Base-by-base conservation (phyloP, 1,284 basidiomycete genomes). In the Peniophora sp. region DNA sequence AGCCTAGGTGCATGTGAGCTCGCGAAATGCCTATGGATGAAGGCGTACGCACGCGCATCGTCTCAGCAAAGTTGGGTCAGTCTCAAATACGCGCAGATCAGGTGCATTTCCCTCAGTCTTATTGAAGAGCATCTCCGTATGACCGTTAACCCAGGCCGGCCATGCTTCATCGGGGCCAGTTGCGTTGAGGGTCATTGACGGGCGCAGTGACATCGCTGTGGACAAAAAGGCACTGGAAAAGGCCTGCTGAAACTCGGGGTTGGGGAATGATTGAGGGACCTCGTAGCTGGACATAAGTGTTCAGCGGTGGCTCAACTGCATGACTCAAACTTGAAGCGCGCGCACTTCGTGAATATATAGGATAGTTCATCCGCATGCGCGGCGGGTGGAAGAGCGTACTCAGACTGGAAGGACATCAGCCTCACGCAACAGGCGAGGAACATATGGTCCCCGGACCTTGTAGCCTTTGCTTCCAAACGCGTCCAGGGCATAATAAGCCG, bases 141-240 rank as follows among this genome's bases (percentile, higher is more conserved):
- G 39, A 12, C 20, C 17, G 10, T 22, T 2, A 19, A 19, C 19
- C 50, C 50, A 52, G 3, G 16, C n/a, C 17, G 46, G n/a, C 50
- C 50, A 52, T 6, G 9, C 5, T 27, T 46, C 35, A 14, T 35
- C 43, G 38, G 41, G 23, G 46, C 38, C 36, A 2, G 36, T 49
- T 3, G 17, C 14, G n/a, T 23, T 25, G 10, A 45, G 22, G 44
- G 17, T n/a, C 2, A n/a, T 22, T 6, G 16, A 20, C 1, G 73
- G 69, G 52, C 73, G 58, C 20, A 63, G 56, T 0, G 63, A 59
- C 41, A 66, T 56, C 0, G 57, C 68, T 47, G 73, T 68, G 47
- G 67, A 60, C n/a, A 70, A 52, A 62, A 74, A 75, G 0, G 66
- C 64, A 49, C 69, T 63, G 2, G 68, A 57, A 49, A 75, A 75